A percentile compares a stretch with the other conserved stretches of the same genome.
These are phyloP conservation scores for Verticillium dahliae DNA, from an alignment of 2,329 filamentous ascomycete species.

Conservation along the genomic window DNA sequence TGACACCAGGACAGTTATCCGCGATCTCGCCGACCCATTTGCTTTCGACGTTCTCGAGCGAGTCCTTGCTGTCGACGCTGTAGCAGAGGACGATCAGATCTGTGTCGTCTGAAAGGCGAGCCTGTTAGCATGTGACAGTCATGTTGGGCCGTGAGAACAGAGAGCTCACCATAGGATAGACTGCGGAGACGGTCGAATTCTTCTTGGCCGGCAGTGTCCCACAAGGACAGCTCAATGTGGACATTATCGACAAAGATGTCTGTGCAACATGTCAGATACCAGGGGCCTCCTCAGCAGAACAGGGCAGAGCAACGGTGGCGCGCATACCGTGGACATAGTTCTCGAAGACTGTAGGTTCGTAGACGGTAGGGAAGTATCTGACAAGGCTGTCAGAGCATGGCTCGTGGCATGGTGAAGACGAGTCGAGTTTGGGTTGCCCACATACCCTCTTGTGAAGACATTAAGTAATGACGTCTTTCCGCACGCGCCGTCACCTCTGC, in stretches of 20 bases:
- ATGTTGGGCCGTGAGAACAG: not conserved
- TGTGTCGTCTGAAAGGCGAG: constrained; percentile 58
- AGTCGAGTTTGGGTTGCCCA: not conserved
- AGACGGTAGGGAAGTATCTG: constrained; percentile 95
- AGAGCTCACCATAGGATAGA: constrained; percentile 70
- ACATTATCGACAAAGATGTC: constrained; percentile 98
- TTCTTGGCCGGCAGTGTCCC: constrained; percentile 98
- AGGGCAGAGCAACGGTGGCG: constrained; percentile 8
- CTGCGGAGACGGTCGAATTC: constrained; percentile 96
- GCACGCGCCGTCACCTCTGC: constrained; percentile 87
- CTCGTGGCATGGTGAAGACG: not conserved
- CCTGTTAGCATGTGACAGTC: not conserved
- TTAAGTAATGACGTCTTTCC: constrained; percentile 97
- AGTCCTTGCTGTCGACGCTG: constrained; percentile 92
- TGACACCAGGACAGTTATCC: constrained; percentile 93
- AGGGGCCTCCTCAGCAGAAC: not conserved
- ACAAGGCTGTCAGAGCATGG: not conserved
- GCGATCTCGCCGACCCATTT: constrained; percentile 99
- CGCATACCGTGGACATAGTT: constrained; percentile 92
- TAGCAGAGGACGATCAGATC: constrained; percentile 99
- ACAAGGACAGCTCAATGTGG: constrained; percentile 94
- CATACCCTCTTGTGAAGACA: constrained; percentile 94
- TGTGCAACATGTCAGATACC: constrained; percentile 24
- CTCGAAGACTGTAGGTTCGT: constrained; percentile 97
- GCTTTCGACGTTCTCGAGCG: constrained; percentile 94